Conservation (phyloP, 2,329 filamentous ascomycete species). For the Penicillium oxalicum region DNA sequence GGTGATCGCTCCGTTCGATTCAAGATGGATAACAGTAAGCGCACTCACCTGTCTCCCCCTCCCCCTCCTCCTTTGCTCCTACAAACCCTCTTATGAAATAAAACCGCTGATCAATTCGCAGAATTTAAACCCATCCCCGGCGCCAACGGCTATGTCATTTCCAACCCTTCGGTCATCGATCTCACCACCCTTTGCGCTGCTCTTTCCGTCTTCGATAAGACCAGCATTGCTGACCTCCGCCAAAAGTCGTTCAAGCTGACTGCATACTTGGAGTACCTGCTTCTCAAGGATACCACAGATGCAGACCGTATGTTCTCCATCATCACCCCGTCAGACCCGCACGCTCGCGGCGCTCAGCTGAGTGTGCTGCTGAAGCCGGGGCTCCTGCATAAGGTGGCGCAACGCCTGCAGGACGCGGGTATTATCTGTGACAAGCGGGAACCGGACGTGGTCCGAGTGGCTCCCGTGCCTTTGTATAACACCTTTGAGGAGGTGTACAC, state of each 20-base stretch:
- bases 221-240: slow-evolving; percentile 61
- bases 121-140: slow-evolving; percentile 69
- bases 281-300: slow-evolving; percentile 40
- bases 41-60: no score
- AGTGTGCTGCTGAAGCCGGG: slow-evolving; percentile 66
- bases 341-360: slow-evolving; percentile 68
- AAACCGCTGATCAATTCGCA: slow-evolving; percentile 16
- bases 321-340: slow-evolving; percentile 62
- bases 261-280: slow-evolving; percentile 64
- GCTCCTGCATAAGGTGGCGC: slow-evolving; percentile 62
- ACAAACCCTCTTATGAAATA: not conserved
- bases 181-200: slow-evolving; percentile 65
- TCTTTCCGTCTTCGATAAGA: slow-evolving; percentile 66
- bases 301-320: slow-evolving; percentile 47
- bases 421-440: slow-evolving; percentile 77
- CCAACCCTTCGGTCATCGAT: slow-evolving; percentile 73
- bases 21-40: slow-evolving; percentile 64
- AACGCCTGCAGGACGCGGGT: slow-evolving; percentile 60
- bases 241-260: slow-evolving; percentile 67
- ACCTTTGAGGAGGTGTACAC: slow-evolving; percentile 64
- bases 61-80: not conserved
- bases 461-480: slow-evolving; percentile 78
- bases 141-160: slow-evolving; percentile 72
- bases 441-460: slow-evolving; percentile 75
- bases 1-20: slow-evolving; percentile 69